These are phyloP conservation scores for Ophiostoma perfectum DNA, from an alignment of 2,329 filamentous ascomycete species.

Conservation along the genomic window DNA sequence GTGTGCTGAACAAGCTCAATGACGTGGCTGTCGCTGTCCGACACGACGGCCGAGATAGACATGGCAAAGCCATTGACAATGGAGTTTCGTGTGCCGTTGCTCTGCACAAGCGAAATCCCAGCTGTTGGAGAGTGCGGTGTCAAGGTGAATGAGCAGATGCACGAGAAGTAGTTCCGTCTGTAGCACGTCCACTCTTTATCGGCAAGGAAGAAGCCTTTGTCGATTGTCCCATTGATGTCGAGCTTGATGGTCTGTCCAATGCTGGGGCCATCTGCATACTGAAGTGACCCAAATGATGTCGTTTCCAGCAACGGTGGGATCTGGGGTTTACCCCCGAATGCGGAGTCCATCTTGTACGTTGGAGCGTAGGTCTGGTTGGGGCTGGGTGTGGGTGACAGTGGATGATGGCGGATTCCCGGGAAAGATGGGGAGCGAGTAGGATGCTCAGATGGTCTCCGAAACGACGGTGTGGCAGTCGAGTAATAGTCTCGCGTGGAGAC, in stretches of 20 bases:
- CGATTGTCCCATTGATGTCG: slow-evolving; percentile 72
- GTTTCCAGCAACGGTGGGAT: slow-evolving; percentile 51
- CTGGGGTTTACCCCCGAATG: slow-evolving; percentile 38
- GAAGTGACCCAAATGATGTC: slow-evolving; percentile 54
- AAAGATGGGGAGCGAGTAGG: slow-evolving; percentile 50
- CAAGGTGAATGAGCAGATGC: slow-evolving; percentile 71
- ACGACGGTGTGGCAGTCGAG: slow-evolving; percentile 46
- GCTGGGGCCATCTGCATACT: slow-evolving; percentile 49
- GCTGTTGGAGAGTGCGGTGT: slow-evolving; percentile 49
- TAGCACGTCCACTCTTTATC: slow-evolving; percentile 91
- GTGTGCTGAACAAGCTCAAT: slow-evolving; percentile 88
- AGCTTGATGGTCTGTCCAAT: slow-evolving; percentile 53
- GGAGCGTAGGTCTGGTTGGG: slow-evolving; percentile 42
- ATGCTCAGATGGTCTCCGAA: slow-evolving; percentile 44
- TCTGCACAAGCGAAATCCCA: slow-evolving; percentile 48
- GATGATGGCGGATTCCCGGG: slow-evolving; percentile 43
- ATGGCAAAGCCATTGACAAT: slow-evolving; percentile 72
- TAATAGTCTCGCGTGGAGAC: slow-evolving; percentile 52
- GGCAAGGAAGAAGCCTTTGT: slow-evolving; percentile 80
- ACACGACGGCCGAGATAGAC: slow-evolving; percentile 76
- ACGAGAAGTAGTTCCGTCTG: slow-evolving; percentile 83
- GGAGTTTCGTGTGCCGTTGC: slow-evolving; percentile 51
- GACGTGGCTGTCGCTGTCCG: slow-evolving; percentile 66
- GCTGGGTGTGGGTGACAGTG: slow-evolving; percentile 50
- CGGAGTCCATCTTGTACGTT: slow-evolving; percentile 47